A percentile compares a stretch with the other conserved stretches of the same genome.
phyloP scores from a whole-genome alignment of 352 stramenopile species.

The Pythium sukuiense region DNA sequence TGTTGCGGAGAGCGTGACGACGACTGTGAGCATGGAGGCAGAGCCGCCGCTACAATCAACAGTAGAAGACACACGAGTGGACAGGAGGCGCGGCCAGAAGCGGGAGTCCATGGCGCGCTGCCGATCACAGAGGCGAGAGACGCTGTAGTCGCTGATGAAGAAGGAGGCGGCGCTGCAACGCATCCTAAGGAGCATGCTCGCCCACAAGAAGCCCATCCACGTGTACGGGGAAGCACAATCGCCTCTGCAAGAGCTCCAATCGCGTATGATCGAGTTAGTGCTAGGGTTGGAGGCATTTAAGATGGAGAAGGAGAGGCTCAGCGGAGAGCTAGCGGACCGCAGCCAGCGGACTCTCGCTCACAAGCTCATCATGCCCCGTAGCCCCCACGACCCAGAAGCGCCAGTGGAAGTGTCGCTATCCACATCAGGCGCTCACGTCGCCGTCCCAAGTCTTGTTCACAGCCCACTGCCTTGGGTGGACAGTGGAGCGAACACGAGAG shows the following conservation, averaged over 20 bases:
- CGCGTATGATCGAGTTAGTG: not conserved
- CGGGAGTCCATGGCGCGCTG: not conserved
- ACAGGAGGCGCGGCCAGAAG: not conserved
- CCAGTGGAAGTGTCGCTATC: not conserved
- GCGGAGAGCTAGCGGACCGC: not conserved
- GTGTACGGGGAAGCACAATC: not conserved
- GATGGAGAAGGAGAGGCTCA: not conserved
- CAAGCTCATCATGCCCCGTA: not conserved
- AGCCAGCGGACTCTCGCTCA: not conserved
- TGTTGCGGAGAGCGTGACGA: too few species aligned
- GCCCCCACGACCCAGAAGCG: not conserved
- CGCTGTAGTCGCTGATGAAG: not conserved
- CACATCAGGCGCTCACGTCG: not conserved
- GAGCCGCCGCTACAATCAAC: too few species aligned
- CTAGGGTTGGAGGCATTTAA: not conserved
- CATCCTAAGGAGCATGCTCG: not conserved
- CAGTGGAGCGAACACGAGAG: slow-evolving; percentile 6
- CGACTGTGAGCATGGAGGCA: too few species aligned
- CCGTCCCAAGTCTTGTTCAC: not conserved
- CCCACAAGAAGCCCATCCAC: not conserved
- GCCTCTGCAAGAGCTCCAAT: not conserved
- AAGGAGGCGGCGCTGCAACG: not conserved
- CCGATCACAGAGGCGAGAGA: not conserved
- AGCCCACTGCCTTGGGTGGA: slow-evolving; percentile 11
- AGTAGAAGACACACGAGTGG: not conserved